These are phyloP conservation scores for Achlya hypogyna DNA, from an alignment of 352 stramenopile genomes.

Conservation along the genomic window DNA sequence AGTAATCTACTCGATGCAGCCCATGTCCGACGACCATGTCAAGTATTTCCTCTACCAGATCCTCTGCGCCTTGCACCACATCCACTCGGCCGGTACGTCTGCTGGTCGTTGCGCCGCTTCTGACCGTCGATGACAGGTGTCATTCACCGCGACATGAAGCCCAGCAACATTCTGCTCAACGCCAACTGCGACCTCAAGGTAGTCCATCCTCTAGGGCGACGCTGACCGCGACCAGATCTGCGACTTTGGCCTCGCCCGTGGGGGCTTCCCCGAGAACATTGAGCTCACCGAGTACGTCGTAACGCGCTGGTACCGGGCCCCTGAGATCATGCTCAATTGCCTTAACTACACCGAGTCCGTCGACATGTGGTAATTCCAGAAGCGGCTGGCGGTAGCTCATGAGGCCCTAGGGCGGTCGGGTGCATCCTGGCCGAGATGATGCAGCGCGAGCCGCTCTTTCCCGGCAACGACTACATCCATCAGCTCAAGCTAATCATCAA, in stretches of 20 bases:
- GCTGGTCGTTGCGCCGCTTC: not conserved
- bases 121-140: constrained; percentile 24
- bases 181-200: constrained; percentile 70
- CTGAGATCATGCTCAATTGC: constrained; percentile 92
- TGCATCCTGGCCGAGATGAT: constrained; percentile 99
- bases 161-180: constrained; percentile 72
- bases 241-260: constrained; percentile 63
- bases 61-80: constrained; percentile 81
- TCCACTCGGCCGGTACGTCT: constrained; percentile 84
- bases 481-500: constrained; percentile 78
- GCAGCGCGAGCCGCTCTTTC: constrained; percentile 93
- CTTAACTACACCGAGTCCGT: constrained; percentile 92
- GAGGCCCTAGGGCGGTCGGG: constrained; percentile 80
- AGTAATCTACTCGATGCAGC: constrained; percentile 93
- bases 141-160: constrained; percentile 77
- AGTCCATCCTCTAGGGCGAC: not conserved
- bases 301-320: constrained; percentile 80
- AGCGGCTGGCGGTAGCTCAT: not conserved
- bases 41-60: constrained; percentile 81
- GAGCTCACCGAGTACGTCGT: constrained; percentile 50
- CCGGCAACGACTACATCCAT: constrained; percentile 75
- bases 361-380: constrained; percentile 67
- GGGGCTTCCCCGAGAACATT: constrained; percentile 42
- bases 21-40: constrained; percentile 82
- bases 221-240: no score